Conservation (phyloP, 768 basidiomycete genomes). For the Russula abietina region DNA sequence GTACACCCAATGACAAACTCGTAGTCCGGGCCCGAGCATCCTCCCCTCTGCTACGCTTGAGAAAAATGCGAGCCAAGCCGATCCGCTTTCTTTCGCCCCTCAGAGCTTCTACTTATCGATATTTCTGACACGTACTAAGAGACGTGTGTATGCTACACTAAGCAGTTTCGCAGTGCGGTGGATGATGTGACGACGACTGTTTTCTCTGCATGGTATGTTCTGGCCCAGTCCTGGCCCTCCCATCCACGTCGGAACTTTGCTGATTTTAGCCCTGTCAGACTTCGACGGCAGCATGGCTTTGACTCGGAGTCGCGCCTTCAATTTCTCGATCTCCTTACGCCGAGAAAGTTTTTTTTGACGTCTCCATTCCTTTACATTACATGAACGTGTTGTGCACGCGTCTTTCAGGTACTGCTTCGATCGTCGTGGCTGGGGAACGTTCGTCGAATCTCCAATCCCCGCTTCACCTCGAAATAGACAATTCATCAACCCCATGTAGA, state of each 20-base stretch:
- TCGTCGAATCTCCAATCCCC: neutral
- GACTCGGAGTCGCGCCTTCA: neutral
- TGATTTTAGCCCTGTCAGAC: neutral
- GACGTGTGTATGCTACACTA: neutral
- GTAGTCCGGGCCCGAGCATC: constrained; percentile 9
- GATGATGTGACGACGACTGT: neutral
- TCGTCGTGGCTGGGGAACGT: neutral
- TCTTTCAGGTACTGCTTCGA: neutral
- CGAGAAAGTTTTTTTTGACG: neutral
- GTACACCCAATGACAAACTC: too few relatives aligned
- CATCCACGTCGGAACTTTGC: neutral
- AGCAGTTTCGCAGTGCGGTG: neutral
- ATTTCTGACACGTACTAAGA: neutral
- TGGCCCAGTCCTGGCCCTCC: neutral
- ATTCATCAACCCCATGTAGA: neutral
- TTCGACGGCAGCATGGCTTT: too few relatives aligned
- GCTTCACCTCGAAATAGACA: neutral
- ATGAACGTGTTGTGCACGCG: neutral
- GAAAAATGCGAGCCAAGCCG: neutral
- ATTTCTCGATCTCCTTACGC: neutral
- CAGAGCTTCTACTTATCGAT: too few relatives aligned
- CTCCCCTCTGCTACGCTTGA: constrained; percentile 30
- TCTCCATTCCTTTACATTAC: neutral
- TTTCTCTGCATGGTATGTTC: neutral
- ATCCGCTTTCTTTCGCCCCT: neutral